A percentile compares a stretch with the other conserved stretches of the same genome.
phyloP scores from a whole-genome alignment of 306 rosid species.

The Spatholobus suberectus region DNA sequence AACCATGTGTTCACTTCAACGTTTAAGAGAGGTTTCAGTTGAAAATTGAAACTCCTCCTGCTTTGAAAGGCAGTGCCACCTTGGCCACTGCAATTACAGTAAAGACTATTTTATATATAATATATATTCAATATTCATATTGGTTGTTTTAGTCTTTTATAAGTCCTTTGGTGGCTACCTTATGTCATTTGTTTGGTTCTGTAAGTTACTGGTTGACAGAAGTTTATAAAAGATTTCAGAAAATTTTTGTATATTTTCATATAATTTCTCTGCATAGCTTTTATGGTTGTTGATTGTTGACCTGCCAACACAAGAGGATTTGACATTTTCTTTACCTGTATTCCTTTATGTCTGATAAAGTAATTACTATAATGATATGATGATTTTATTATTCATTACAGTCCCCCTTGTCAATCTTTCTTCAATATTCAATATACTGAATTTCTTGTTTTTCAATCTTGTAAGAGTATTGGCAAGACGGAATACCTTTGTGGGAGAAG shows the following conservation, averaged over 20 bases:
- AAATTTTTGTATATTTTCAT: neutral
- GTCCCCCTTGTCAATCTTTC: neutral
- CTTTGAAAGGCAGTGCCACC: neutral
- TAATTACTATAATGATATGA: neutral
- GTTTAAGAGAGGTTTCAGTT: neutral
- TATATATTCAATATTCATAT: constrained; percentile 14
- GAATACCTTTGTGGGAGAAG: constrained; percentile 93
- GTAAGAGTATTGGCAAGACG: constrained; percentile 65
- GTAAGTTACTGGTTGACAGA: neutral
- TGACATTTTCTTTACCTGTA: constrained; percentile 11
- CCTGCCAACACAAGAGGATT: neutral
- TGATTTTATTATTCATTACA: constrained; percentile 11
- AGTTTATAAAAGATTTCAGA: neutral
- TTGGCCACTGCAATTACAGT: neutral
- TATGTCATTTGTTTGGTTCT: constrained; percentile 25
- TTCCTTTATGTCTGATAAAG: constrained; percentile 25
- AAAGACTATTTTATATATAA: neutral
- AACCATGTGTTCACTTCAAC: neutral
- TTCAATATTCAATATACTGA: neutral
- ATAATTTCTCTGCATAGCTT: neutral
- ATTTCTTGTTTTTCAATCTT: constrained; percentile 9
- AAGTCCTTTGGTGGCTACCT: constrained; percentile 2
- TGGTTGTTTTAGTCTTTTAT: neutral
- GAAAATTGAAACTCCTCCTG: constrained; percentile 7
- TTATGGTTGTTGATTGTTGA: neutral